phyloP scores from a whole-genome alignment of 805 yeast species.

The Hanseniaspora pseudoguilliermondii region DNA sequence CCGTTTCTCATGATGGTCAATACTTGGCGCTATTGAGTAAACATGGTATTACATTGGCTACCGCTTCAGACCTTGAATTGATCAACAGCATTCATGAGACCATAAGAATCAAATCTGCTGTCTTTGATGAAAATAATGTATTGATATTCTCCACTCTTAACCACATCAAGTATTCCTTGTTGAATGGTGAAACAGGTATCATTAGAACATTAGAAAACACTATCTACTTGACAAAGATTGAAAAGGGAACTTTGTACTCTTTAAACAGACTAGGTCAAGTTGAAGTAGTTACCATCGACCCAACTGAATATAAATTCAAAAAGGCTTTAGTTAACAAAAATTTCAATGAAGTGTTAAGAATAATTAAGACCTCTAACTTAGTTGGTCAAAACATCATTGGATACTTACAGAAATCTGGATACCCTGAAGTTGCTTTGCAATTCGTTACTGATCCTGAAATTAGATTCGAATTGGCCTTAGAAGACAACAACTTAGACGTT shows the following conservation, averaged over 20 bases:
- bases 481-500: conserved; percentile 74
- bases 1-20: conserved; percentile 82
- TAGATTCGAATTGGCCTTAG: conserved; percentile 87
- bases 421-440: conserved; percentile 93
- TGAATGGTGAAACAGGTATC: conserved; percentile 92
- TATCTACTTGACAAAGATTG: conserved; percentile 61
- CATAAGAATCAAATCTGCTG: conserved; percentile 88
- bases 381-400: conserved; percentile 97
- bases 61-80: conserved; percentile 53
- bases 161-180: conserved; percentile 83
- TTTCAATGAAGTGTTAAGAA: conserved; percentile 79
- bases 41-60: conserved; percentile 83
- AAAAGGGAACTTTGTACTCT: conserved; percentile 62
- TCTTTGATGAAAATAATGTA: conserved; percentile 93
- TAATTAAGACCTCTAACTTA: conserved; percentile 75
- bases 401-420: conserved; percentile 86
- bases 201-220: conserved; percentile 86
- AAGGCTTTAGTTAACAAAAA: conserved; percentile 80
- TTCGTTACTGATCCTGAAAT: conserved; percentile 95
- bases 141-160: conserved; percentile 86
- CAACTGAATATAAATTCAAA: conserved; percentile 94
- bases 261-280: conserved; percentile 77
- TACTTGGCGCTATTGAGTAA: conserved; percentile 79
- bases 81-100: conserved; percentile 88
- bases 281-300: conserved; percentile 69